Base-by-base conservation (phyloP, 129 eudicot species). In the Flaveria bidentis region DNA sequence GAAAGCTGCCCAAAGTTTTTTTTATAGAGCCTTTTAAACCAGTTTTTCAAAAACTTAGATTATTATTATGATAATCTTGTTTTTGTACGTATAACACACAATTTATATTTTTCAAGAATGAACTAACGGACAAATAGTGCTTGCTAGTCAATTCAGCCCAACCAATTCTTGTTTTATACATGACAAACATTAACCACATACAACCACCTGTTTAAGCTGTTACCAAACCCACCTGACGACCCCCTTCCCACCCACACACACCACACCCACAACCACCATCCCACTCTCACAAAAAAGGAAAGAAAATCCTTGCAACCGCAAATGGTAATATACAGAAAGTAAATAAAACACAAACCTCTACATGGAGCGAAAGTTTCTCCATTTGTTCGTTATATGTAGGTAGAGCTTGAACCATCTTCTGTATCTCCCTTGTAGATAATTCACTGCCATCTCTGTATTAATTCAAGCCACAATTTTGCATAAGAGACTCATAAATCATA, bases 361-460 rank as follows among this genome's bases (percentile, higher is more conserved):
- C 97, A 87, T 93, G 98, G 70, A 85, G 73, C 66, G 98, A 88
- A 77, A 93, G 97, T 80, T 81, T 90, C 44, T 90, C 97, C 97
- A 88, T 90, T 79, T 85, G 89, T 78, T 93, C 98, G 72, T 87
- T 90, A 69, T 90, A 93, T 47, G 88, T 85, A 22, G 98, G 98
- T 83, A 93, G 80, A 80, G 98, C 95, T 87, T 93, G 98, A 78
- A 90, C 98, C 97, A 93, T 82, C 76, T 88, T 93, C 76, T 93
- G 98, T 82, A 93, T 75, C 79, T 93, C 98, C 53, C 96, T 83
- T 7, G 96, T 90, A 9, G 98, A 93, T 73, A 90, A 65, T 75
- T 93, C 98, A 67, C 83, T 69, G 67, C 90, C 85, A 78, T 93
- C 96, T 82, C 97, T 93, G 81, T 83, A 84, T 26, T 25, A 14